phyloP scores from a whole-genome alignment of 345 rosid genomes.

The Fremontodendron californicum region DNA sequence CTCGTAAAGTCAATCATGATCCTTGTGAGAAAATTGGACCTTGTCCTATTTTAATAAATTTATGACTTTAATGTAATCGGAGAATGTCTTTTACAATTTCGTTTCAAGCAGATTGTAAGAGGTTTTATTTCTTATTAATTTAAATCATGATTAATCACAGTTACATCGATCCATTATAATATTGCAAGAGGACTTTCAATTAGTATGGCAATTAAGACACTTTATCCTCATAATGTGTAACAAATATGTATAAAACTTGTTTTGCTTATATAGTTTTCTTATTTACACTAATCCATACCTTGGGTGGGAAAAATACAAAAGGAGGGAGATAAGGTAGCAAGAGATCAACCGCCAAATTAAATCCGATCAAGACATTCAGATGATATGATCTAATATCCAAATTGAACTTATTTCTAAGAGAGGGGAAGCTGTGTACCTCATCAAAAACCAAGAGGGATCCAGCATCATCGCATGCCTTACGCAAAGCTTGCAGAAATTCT shows the following conservation, averaged over 20 bases:
- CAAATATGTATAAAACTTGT: not conserved
- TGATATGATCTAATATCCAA: no score
- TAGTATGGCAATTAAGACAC: no score
- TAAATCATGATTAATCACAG: no score
- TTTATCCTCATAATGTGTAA: not conserved
- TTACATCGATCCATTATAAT: no score
- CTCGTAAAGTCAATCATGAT: not conserved
- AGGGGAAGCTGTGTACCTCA: conserved; percentile 26
- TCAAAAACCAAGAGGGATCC: conserved; percentile 88
- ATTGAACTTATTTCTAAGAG: not conserved
- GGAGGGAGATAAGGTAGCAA: no score
- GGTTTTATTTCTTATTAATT: no score
- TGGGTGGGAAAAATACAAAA: no score
- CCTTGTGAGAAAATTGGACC: not conserved
- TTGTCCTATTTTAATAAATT: not conserved
- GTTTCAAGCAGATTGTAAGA: not conserved
- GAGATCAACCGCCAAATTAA: no score
- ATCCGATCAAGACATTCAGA: no score
- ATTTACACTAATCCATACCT: no score
- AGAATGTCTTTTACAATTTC: not conserved
- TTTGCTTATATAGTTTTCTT: no score
- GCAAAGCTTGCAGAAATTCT: conserved; percentile 16
- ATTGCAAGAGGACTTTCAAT: no score
- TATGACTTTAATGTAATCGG: not conserved
- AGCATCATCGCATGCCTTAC: conserved; percentile 72